Evolutionary conservation across 441 rosid genomes (phyloP).

Genomic region (Daphne laureola): DNA sequence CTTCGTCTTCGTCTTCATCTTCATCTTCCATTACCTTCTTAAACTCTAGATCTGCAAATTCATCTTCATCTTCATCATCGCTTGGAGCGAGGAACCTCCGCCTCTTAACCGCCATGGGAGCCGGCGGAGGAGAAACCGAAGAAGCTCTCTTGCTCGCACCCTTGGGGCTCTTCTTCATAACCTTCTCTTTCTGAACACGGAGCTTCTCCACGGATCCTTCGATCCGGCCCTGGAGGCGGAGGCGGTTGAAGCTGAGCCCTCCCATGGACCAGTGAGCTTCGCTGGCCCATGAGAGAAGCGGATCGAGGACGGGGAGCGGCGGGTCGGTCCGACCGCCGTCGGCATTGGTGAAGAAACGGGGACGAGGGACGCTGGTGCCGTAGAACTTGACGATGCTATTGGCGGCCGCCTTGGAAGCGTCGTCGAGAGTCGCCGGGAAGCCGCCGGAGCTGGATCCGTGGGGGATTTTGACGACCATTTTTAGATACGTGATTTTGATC

Average conservation of each 20-base stretch:
- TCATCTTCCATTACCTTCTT: too few relatives aligned
- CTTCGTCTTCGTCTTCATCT: neutral
- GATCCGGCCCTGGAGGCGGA: constrained; percentile 82
- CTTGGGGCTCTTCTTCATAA: constrained; percentile 7
- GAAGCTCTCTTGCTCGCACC: constrained; percentile 19
- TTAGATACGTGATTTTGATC: neutral
- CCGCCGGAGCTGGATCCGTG: neutral
- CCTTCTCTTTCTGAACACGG: constrained; percentile 39
- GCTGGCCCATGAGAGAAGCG: constrained; percentile 77
- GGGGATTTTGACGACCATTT: constrained; percentile 10
- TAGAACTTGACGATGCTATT: constrained; percentile 68
- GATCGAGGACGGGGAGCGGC: constrained; percentile 55
- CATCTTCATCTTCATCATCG: constrained; percentile 29
- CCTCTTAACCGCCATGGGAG: constrained; percentile 46
- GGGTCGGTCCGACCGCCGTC: constrained; percentile 67
- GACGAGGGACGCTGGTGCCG: constrained; percentile 88
- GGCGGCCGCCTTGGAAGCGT: constrained; percentile 44
- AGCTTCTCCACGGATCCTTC: constrained; percentile 65
- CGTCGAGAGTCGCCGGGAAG: neutral
- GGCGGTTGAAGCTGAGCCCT: constrained; percentile 72
- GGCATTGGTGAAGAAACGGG: constrained; percentile 48
- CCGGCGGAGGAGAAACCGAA: constrained; percentile 52
- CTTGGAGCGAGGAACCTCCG: constrained; percentile 39
- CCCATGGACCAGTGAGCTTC: constrained; percentile 99
- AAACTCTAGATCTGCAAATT: constrained; percentile 23